Evolutionary conservation across 257 asterid genomes (phyloP), one percentile per base, ranked within the genome.

Genomic region (Solanum pimpinellifolium): DNA sequence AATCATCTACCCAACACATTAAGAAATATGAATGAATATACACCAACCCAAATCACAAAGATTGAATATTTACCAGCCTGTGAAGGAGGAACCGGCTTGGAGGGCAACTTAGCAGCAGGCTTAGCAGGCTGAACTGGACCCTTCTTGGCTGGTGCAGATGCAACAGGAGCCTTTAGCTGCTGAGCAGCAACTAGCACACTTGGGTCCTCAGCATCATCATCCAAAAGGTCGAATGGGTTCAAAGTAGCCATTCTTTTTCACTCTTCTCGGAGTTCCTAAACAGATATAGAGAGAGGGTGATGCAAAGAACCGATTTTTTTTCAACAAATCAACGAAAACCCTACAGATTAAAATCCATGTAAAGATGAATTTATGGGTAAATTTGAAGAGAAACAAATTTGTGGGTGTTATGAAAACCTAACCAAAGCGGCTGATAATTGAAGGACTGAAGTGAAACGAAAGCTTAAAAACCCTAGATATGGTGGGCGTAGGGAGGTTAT

Each of bases 161-260:
- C 65, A 56, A 18, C 65, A 56, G 65, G 65, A 56, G 11, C 65
- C 16, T 93, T 93, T 81, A 62, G 88, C 86, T 89, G 86, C 87
- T 87, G 92, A 29, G 92, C 92, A 59, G 98, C 95, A 84, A 94
- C 85, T 52, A 93, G 89, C 90, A 87, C 92, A 42, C 85, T 88
- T 56, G 90, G 92, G 88, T 92, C 98, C 60, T 93, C 98, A 13
- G 90, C 98, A 80, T 94, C 96, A 27, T 94, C 98, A 25, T 88
- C 96, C 89, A 94, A 88, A 47, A 94, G 91, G 69, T 84, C 94
- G 78, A 93, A 94, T 3, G 98, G 98, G 76, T 94, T 94, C 80
- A 87, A 12, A 25, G 92, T 87, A 9, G 96, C 93, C 96, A 93
- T 94, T 86, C 69, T 37, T 44, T 49, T 37, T 12, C 49, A 35